Evolutionary conservation across 148 eudicot species (phyloP), one percentile per base, ranked within the genome.

Genomic region (Rhododendron vialii): DNA sequence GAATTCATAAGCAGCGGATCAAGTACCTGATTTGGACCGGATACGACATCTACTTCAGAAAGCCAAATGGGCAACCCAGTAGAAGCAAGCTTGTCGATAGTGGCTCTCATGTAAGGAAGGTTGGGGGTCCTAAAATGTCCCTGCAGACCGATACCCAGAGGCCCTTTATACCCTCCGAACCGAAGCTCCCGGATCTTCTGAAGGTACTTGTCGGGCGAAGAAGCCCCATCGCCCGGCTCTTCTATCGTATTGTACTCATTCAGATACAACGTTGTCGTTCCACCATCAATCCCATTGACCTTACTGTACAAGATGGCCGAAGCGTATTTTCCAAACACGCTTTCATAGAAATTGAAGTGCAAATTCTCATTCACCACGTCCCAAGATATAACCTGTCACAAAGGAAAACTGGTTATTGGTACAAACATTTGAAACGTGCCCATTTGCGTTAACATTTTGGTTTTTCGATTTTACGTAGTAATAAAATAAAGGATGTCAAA

Each of bases 161-260:
- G 26, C 10, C 73, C 43, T 0, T 28, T 2, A n/a, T 13, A 73
- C 3, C 92, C 89, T 22, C 83, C 75, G 0, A 35, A 7, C 13
- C 53, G n/a, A 15, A 94, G 26, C 76, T 90, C 80, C 3, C 20
- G 20, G 2, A 94, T n/a, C 80, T 90, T 93, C 15, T 85, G 26
- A 47, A 93, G 26, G 69, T 92, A 93, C 41, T 78, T 88, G 2
- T 91, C 82, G 6, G 96, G 94, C 0, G 92, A 79, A 5, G 90
- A 36, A 0, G 65, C 1, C 0, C 48, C 36, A n/a, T 94, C 94
- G 2, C 43, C 0, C 4, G 61, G 38, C 9, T 90, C 85, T 48
- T 94, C 96, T 13, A 94, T 87, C 1, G 96, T 94, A 67, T 94
- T 92, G 75, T 55, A 93, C 1, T 94, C 96, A 43, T 94, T 94